A percentile compares a stretch with the other conserved stretches of the same genome.
phyloP scores from a whole-genome alignment of 352 stramenopile genomes.

The Thalassiosira exigua region DNA sequence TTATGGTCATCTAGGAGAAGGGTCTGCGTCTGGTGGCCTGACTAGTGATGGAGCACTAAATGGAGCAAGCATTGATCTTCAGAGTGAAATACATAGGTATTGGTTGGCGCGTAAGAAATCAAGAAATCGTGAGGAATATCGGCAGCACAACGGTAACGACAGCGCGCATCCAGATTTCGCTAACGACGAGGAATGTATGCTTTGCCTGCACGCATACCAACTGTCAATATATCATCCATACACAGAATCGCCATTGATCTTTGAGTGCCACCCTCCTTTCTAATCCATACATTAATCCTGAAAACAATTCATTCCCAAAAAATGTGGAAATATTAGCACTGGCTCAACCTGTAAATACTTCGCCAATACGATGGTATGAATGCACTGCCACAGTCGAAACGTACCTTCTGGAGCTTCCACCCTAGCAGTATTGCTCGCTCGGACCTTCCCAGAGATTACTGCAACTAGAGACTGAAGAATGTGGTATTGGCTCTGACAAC shows the following conservation, averaged over 20 bases:
- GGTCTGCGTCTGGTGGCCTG: slow-evolving; percentile 39
- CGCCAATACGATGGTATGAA: too few species aligned
- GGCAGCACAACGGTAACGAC: slow-evolving; percentile 31
- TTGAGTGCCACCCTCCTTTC: slow-evolving; percentile 32
- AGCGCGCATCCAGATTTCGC: slow-evolving; percentile 11
- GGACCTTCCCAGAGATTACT: too few species aligned
- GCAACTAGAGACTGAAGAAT: too few species aligned
- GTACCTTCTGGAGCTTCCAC: too few species aligned
- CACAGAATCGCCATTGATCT: slow-evolving; percentile 40
- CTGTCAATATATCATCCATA: slow-evolving; percentile 44
- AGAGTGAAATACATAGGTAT: slow-evolving; percentile 31
- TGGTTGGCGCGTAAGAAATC: slow-evolving; percentile 14
- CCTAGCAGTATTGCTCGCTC: too few species aligned
- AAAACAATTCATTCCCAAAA: too few species aligned
- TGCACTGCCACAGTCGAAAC: too few species aligned
- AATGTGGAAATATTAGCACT: too few species aligned
- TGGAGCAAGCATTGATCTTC: neutral
- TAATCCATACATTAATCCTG: slow-evolving; percentile 8
- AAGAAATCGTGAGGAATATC: slow-evolving; percentile 6
- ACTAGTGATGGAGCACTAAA: slow-evolving; percentile 1
- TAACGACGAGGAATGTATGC: slow-evolving; percentile 31
- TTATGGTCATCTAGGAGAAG: slow-evolving; percentile 83
- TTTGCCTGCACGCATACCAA: slow-evolving; percentile 38
- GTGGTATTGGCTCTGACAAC: too few species aligned
- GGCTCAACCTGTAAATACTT: too few species aligned